Base-by-base conservation (phyloP, 192 early-diverging fungal species). In the Lobosporangium transversale region DNA sequence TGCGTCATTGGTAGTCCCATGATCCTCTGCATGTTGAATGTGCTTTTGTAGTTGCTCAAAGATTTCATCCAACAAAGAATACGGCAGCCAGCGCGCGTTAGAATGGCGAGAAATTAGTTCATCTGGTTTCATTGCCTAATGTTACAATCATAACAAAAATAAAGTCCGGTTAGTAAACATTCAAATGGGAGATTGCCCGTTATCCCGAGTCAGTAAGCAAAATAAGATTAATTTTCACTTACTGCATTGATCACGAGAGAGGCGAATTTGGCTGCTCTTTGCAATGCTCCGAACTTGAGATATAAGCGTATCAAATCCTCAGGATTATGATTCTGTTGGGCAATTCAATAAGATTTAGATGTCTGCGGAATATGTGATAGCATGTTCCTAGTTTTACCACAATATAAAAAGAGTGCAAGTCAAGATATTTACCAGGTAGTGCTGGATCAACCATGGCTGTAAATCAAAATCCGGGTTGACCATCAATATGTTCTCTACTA, bases 301-400 rank as follows among this genome's bases (percentile, higher is more conserved):
- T 76, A 76, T 2, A 76, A 26, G 10, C 71, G 71, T 23, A 76
- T 76, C 50, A 76, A 44, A 26, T 76, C 71, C 35, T 76, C 71
- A 1, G 71, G 71, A 26, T 62, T 66, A 26, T 66, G 71, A 2
- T 30, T 55, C 71, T 76, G 62, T n/a, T n/a, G n/a, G n/a, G n/a
- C n/a, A n/a, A n/a, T n/a, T n/a, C n/a, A n/a, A n/a, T n/a, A n/a
- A n/a, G n/a, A n/a, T n/a, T n/a, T n/a, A n/a, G n/a, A n/a, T n/a
- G n/a, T n/a, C n/a, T n/a, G n/a, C n/a, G n/a, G n/a, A n/a, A 15
- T 9, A 52, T 9, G 33, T n/a, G 23, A 27, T 35, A 8, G 37
- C 15, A 15, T 42, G 9, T 50, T 20, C 23, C 21, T 9, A 27
- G 5, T 27, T 53, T 53, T 27, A 29, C 12, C 4, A 30, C 15